Percentiles rank a stretch among this genome's conserved stretches.
These are phyloP conservation scores for Ogataea thermomethanolica DNA, from an alignment of 805 yeast species.

Conservation along the genomic window DNA sequence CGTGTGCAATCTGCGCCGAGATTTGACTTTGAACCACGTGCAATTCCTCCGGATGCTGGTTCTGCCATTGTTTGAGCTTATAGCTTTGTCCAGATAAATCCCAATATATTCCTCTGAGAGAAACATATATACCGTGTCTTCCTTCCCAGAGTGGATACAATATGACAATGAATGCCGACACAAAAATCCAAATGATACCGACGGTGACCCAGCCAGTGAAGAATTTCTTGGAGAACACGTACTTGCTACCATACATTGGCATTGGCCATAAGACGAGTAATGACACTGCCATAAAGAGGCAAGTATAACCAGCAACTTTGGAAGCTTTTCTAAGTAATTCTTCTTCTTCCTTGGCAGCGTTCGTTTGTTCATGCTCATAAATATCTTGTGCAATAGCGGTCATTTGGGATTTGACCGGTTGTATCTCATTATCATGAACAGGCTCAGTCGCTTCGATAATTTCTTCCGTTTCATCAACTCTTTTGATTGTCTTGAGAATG, in stretches of 20 bases:
- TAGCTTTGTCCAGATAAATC: slow-evolving; percentile 72
- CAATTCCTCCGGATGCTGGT: slow-evolving; percentile 64
- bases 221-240: slow-evolving; percentile 69
- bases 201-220: slow-evolving; percentile 91
- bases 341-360: slow-evolving; percentile 46
- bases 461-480: slow-evolving; percentile 73
- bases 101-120: slow-evolving; percentile 81
- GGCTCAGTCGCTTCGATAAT: slow-evolving; percentile 36
- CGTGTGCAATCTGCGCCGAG: slow-evolving; percentile 36
- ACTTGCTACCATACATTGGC: slow-evolving; percentile 86
- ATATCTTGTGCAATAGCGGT: slow-evolving; percentile 28
- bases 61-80: slow-evolving; percentile 76
- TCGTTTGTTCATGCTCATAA: slow-evolving; percentile 15
- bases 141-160: slow-evolving; percentile 76
- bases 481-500: slow-evolving; percentile 51
- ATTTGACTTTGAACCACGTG: slow-evolving; percentile 73
- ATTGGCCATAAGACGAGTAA: slow-evolving; percentile 82
- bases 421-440: slow-evolving; percentile 28
- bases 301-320: slow-evolving; percentile 56
- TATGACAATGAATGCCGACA: slow-evolving; percentile 58
- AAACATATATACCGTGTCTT: slow-evolving; percentile 57
- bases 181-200: slow-evolving; percentile 76
- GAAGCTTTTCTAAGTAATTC: slow-evolving; percentile 52
- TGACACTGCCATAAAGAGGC: slow-evolving; percentile 57
- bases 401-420: slow-evolving; percentile 30